These are phyloP conservation scores for Triangularia verruculosa DNA, from an alignment of 2,329 filamentous ascomycete species.

Conservation along the genomic window DNA sequence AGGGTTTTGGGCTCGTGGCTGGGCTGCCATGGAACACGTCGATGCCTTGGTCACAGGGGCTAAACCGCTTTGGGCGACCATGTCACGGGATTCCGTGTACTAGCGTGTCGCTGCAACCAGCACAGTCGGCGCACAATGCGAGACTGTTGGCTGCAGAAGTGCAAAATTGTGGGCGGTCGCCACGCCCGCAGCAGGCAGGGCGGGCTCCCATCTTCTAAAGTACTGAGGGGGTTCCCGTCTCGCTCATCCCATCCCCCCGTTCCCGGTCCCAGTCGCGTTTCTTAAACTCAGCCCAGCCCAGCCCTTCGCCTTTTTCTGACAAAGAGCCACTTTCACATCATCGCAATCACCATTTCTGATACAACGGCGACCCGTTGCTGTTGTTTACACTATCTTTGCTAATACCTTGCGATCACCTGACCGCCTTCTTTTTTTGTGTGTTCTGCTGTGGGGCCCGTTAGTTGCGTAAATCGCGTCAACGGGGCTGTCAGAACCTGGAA, in stretches of 20 bases:
- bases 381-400: neutral
- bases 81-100: constrained; percentile 10
- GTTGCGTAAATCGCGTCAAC: neutral
- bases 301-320: constrained; percentile 11
- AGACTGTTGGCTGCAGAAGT: constrained; percentile 17
- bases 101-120: constrained; percentile 9
- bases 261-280: constrained; percentile 22
- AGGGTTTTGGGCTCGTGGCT: constrained; percentile 7
- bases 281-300: constrained; percentile 21
- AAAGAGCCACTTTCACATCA: neutral
- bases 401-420: neutral
- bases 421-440: neutral
- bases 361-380: too few relatives aligned
- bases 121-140: constrained; percentile 11
- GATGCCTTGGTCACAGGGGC: neutral
- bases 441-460: neutral
- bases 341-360: neutral
- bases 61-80: neutral
- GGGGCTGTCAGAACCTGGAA: neutral
- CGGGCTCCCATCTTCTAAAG: neutral
- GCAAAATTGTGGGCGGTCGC: constrained; percentile 14
- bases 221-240: constrained; percentile 17
- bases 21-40: constrained; percentile 10
- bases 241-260: constrained; percentile 13
- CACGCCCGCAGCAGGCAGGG: constrained; percentile 19